phyloP scores from a whole-genome alignment of 192 early-diverging fungal genomes.

The Coemansia biformis region DNA sequence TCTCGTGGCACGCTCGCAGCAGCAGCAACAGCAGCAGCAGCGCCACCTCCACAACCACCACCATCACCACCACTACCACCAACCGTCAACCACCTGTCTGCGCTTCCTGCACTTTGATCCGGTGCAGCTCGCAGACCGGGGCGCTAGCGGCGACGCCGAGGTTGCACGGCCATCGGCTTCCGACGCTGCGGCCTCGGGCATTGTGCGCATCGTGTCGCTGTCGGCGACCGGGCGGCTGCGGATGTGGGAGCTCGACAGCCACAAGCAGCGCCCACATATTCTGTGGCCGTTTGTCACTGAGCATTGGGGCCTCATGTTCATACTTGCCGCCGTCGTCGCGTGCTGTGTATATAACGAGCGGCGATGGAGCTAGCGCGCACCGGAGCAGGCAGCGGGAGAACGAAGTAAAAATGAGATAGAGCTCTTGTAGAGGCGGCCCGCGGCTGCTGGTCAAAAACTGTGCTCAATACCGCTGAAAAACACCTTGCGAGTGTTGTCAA shows the following conservation, averaged over 20 bases:
- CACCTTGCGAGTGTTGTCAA: constrained; percentile 60
- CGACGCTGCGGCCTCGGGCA: constrained; percentile 2
- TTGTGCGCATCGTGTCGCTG: constrained; percentile 26
- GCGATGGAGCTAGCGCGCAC: constrained; percentile 27
- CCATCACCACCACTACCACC: too few species aligned
- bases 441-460: not conserved
- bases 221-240: constrained; percentile 31
- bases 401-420: too few species aligned
- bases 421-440: too few species aligned
- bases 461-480: constrained; percentile 53
- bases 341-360: constrained; percentile 51
- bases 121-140: constrained; percentile 11
- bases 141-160: not conserved
- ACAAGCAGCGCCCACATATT: constrained; percentile 36
- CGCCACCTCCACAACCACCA: too few species aligned
- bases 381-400: too few species aligned
- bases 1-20: constrained; percentile 23
- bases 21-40: constrained; percentile 9
- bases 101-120: constrained; percentile 42
- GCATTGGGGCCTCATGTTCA: constrained; percentile 50
- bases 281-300: constrained; percentile 50
- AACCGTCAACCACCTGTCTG: constrained; percentile 29
- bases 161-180: not conserved
- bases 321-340: constrained; percentile 35
- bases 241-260: constrained; percentile 46